These are phyloP conservation scores for Fusarium liriodendri DNA, from an alignment of 2,329 filamentous ascomycete genomes.

Conservation along the genomic window DNA sequence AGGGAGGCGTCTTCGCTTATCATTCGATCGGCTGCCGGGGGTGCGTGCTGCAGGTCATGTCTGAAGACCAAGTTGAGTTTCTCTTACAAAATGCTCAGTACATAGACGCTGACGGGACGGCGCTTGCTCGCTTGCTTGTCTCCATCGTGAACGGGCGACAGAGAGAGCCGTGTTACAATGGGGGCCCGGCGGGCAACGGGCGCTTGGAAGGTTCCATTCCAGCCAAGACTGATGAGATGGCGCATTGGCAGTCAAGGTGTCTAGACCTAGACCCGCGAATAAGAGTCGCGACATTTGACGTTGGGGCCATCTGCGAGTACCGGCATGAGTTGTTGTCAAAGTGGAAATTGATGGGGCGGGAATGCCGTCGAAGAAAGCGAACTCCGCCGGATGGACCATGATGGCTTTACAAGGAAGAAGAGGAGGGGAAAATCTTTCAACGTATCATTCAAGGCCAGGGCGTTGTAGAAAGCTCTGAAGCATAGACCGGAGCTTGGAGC, in stretches of 20 bases:
- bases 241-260: neutral
- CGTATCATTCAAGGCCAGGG: neutral
- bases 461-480: neutral
- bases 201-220: neutral
- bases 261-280: neutral
- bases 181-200: neutral
- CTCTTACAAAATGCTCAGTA: neutral
- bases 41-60: neutral
- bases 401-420: conserved; percentile 7
- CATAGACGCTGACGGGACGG: neutral
- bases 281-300: neutral
- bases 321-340: conserved; percentile 36
- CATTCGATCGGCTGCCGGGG: neutral
- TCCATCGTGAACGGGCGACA: neutral
- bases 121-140: neutral
- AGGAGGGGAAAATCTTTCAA: conserved; percentile 18
- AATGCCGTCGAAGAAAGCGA: conserved; percentile 23
- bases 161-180: conserved; percentile 1
- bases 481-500: neutral
- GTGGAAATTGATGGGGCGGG: conserved; percentile 39
- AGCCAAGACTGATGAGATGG: neutral
- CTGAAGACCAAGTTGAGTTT: neutral
- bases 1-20: neutral
- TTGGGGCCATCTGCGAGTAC: conserved; percentile 18
- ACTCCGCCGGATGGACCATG: conserved; percentile 24